Base-by-base conservation (phyloP, 1,284 basidiomycete genomes). In the Pascua sp. region DNA sequence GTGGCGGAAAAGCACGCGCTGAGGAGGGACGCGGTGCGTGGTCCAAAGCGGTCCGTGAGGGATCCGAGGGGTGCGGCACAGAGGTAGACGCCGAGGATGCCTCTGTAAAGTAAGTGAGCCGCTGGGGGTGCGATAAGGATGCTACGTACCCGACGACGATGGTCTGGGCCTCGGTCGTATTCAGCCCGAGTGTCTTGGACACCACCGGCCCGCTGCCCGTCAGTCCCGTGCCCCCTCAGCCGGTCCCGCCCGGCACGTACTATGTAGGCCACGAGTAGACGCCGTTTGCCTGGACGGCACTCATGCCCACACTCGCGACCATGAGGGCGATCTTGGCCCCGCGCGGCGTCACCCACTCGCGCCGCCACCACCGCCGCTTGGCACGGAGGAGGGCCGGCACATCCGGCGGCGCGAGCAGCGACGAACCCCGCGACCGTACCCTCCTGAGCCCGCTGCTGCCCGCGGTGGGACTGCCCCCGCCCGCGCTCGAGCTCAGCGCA, bases 211-310 rank as follows among this genome's bases (percentile, higher is more conserved):
- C 77, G 63, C 69, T 71, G 54, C 4, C 36, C 4, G 49, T 65
- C 49, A 62, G 57, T 44, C 46, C 9, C 17, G 16, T n/a, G n/a
- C n/a, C n/a, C n/a, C n/a, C n/a, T n/a, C n/a, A n/a, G n/a, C n/a
- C n/a, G n/a, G n/a, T 8, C 39, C 37, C 15, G 39, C n/a, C 2
- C 39, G 11, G 1, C 11, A 64, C 69, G 53, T 57, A 71, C 69
- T 78, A 78, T 1, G 74, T 75, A 2, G 75, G 73, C 75, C 75
- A 78, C 51, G 67, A 75, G 60, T 76, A 77, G n/a, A 76, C 75
- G n/a, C 77, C 77, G 58, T 78, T 77, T 1, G 77, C 75, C 58
- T 73, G 72, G 0, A 76, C 43, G 7, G 75, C 68, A 38, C 69
- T 71, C 38, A 71, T 37, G 3, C 49, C 59, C 11, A 78, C 73